Conservation (phyloP, 768 basidiomycete genomes). For the Leccinum longicurvipes region DNA sequence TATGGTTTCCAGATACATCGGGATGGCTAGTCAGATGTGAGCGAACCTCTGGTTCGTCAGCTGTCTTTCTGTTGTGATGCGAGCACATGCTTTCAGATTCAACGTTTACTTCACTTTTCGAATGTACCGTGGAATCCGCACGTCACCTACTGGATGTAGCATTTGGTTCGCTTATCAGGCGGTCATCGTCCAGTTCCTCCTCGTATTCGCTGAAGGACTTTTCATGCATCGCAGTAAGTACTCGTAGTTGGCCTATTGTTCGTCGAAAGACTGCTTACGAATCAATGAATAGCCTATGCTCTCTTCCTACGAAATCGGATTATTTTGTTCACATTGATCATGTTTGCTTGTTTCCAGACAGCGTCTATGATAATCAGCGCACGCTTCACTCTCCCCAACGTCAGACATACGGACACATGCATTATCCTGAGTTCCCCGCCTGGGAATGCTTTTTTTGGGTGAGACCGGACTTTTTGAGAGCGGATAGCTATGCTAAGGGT, state of each 20-base stretch:
- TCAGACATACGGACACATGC: not conserved
- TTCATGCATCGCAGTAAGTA: slow-evolving; percentile 22
- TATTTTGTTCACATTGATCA: slow-evolving; percentile 9
- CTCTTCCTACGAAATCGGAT: slow-evolving; percentile 10
- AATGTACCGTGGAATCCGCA: slow-evolving; percentile 11
- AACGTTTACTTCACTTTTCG: slow-evolving; percentile 21
- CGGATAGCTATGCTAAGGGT: not conserved
- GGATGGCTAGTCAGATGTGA: slow-evolving; percentile 19
- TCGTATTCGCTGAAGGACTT: slow-evolving; percentile 8
- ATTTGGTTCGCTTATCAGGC: slow-evolving; percentile 21
- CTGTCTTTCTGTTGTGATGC: not conserved
- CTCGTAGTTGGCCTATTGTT: not conserved
- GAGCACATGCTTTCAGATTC: slow-evolving; percentile 8
- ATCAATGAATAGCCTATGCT: slow-evolving; percentile 11
- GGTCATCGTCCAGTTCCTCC: slow-evolving; percentile 8
- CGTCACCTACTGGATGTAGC: slow-evolving; percentile 7
- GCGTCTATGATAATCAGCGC: not conserved
- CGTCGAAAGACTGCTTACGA: not conserved
- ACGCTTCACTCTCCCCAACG: not conserved
- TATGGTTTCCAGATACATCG: slow-evolving; percentile 13
- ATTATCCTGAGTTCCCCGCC: not conserved
- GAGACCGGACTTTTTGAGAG: not conserved
- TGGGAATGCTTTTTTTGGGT: not conserved
- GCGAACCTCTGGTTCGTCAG: not conserved
- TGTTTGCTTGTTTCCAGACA: not conserved